phyloP scores from a whole-genome alignment of 768 basidiomycete species.

The Solioccasus polychromus region DNA sequence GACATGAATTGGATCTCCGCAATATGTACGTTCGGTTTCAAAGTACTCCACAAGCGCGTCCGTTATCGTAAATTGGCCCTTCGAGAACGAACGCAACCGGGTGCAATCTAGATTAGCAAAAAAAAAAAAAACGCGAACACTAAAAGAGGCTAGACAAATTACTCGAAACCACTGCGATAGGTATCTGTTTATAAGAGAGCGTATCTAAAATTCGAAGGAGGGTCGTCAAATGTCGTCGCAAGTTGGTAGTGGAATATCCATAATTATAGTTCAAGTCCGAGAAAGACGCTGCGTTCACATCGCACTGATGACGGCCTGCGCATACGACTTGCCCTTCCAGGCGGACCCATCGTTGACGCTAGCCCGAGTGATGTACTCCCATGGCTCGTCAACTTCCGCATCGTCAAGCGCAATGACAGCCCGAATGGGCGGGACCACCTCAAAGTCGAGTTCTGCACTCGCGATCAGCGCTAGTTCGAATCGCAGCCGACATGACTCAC shows the following conservation, averaged over 20 bases:
- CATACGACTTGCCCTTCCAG: conserved; percentile 34
- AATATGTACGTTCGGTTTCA: too few species aligned
- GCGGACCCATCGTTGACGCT: conserved; percentile 24
- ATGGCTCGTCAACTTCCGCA: conserved; percentile 26
- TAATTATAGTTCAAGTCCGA: background rate
- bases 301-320: conserved; percentile 25
- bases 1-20: background rate
- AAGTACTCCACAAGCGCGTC: too few species aligned
- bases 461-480: too few species aligned
- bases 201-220: conserved; percentile 13
- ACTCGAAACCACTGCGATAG: conserved; percentile 1
- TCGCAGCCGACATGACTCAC: conserved; percentile 12
- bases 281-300: conserved; percentile 12
- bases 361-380: conserved; percentile 32
- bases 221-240: conserved; percentile 14
- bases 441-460: conserved; percentile 28
- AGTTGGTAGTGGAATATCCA: conserved; percentile 1
- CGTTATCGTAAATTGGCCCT: too few species aligned
- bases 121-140: conserved; percentile 4
- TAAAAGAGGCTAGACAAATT: conserved; percentile 14
- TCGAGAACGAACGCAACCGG: too few species aligned
- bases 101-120: conserved; percentile 10
- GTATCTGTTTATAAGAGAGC: conserved; percentile 15
- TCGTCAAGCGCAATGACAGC: conserved; percentile 33
- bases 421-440: conserved; percentile 30